Conservation (phyloP, 2,329 filamentous ascomycete genomes). For the Calonectria hongkongensis region DNA sequence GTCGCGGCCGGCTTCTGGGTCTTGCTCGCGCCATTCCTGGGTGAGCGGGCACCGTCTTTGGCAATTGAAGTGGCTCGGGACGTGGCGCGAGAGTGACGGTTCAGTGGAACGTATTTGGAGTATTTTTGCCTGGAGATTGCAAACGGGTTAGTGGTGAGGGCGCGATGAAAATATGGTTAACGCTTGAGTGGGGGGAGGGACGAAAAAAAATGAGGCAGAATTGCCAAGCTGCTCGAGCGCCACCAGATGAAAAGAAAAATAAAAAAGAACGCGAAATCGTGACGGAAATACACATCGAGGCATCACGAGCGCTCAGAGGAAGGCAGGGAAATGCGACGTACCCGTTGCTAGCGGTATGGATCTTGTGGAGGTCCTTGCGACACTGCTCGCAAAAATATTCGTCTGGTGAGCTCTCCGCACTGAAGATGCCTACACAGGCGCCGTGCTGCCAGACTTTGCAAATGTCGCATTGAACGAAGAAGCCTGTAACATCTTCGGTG, state of each 20-base stretch:
- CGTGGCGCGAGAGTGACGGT: slow-evolving; percentile 72
- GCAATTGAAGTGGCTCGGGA: slow-evolving; percentile 79
- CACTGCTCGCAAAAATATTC: slow-evolving; percentile 99
- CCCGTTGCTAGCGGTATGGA: slow-evolving; percentile 88
- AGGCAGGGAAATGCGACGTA: slow-evolving; percentile 69
- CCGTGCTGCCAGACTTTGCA: slow-evolving; percentile 99
- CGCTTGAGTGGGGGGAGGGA: slow-evolving; percentile 8
- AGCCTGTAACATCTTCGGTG: slow-evolving; percentile 90
- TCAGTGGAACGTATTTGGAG: slow-evolving; percentile 78
- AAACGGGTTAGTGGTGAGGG: slow-evolving; percentile 60
- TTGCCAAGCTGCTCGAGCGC: slow-evolving; percentile 1
- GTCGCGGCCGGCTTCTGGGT: slow-evolving; percentile 71
- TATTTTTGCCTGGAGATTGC: slow-evolving; percentile 74
- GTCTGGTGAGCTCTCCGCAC: slow-evolving; percentile 92
- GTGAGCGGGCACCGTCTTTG: slow-evolving; percentile 69
- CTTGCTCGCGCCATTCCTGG: slow-evolving; percentile 77
- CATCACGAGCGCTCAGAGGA: not conserved
- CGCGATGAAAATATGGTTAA: slow-evolving; percentile 4
- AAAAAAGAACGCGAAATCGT: slow-evolving; percentile 7
- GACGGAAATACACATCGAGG: not conserved
- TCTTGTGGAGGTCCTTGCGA: slow-evolving; percentile 91
- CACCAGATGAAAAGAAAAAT: not conserved
- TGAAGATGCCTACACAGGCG: slow-evolving; percentile 97
- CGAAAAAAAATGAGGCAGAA: slow-evolving; percentile 25
- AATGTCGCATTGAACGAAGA: slow-evolving; percentile 98